A percentile compares a stretch with the other conserved stretches of the same genome.
These are phyloP conservation scores for Pichia thaimueangensis DNA, from an alignment of 805 yeast genomes.

Conservation along the genomic window DNA sequence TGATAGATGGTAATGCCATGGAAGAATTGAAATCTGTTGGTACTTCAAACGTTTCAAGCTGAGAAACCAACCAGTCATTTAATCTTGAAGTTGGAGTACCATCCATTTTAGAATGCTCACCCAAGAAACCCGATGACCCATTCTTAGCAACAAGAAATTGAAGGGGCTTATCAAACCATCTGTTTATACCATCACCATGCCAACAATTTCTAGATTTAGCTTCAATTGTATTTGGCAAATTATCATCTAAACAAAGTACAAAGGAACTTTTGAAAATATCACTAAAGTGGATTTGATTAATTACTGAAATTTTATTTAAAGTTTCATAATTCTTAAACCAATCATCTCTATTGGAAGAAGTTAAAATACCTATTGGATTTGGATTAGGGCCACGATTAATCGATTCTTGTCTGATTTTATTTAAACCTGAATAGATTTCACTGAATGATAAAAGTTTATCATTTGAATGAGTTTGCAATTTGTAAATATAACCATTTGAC, in stretches of 20 bases:
- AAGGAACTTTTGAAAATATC: constrained; percentile 74
- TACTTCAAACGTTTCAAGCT: constrained; percentile 22
- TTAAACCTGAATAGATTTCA: constrained; percentile 53
- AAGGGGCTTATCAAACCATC: constrained; percentile 91
- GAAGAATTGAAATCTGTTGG: not conserved
- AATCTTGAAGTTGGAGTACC: constrained; percentile 91
- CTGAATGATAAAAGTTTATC: constrained; percentile 41
- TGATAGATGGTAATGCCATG: constrained; percentile 3
- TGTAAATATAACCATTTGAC: constrained; percentile 74
- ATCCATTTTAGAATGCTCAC: constrained; percentile 97
- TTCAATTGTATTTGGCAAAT: constrained; percentile 64
- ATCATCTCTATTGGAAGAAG: constrained; percentile 79
- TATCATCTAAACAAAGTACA: constrained; percentile 72
- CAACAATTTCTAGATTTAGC: constrained; percentile 81
- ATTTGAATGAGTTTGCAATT: constrained; percentile 51
- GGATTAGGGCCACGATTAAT: constrained; percentile 32
- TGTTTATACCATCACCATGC: constrained; percentile 93
- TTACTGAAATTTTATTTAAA: constrained; percentile 49
- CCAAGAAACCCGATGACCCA: constrained; percentile 87
- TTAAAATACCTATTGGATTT: constrained; percentile 67
- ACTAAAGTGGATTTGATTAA: constrained; percentile 52
- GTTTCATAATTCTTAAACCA: constrained; percentile 60
- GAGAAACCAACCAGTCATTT: constrained; percentile 66
- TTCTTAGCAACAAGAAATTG: constrained; percentile 77
- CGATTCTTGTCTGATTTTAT: constrained; percentile 40